A percentile compares a stretch with the other conserved stretches of the same genome.
phyloP scores from a whole-genome alignment of 2,329 filamentous ascomycete genomes.

The Pyricularia pennisetigena region DNA sequence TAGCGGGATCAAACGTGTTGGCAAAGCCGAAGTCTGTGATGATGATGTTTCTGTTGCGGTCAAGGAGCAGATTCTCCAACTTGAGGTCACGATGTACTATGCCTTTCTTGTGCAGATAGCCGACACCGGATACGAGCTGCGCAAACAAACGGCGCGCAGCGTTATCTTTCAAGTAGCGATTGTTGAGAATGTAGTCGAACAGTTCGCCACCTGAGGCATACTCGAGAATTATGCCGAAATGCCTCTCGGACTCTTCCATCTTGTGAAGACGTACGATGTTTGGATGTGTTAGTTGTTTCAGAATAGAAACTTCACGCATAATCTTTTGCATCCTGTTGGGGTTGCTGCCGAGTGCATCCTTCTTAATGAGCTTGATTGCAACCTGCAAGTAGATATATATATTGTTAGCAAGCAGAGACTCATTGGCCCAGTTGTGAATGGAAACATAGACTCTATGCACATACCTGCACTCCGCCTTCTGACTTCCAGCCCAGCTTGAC shows the following conservation, averaged over 20 bases:
- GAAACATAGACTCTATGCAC: not conserved
- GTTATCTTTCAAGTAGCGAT: slow-evolving; percentile 91
- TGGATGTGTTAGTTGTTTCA: slow-evolving; percentile 77
- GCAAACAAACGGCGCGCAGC: slow-evolving; percentile 86
- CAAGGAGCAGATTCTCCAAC: slow-evolving; percentile 87
- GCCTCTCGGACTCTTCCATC: slow-evolving; percentile 95
- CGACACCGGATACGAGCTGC: slow-evolving; percentile 90
- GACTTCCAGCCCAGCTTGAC: slow-evolving; percentile 98
- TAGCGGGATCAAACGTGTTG: slow-evolving; percentile 86
- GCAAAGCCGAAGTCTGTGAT: slow-evolving; percentile 99
- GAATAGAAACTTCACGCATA: slow-evolving; percentile 89
- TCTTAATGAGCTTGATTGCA: slow-evolving; percentile 93
- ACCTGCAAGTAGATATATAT: slow-evolving; percentile 43
- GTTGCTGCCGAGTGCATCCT: slow-evolving; percentile 82
- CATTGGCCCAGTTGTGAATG: not conserved
- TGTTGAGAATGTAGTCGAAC: slow-evolving; percentile 96
- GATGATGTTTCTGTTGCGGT: slow-evolving; percentile 97
- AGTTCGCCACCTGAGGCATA: slow-evolving; percentile 96
- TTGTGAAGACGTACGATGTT: slow-evolving; percentile 97
- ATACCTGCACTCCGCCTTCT: slow-evolving; percentile 75
- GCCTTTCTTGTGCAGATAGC: slow-evolving; percentile 96
- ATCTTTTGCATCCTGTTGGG: slow-evolving; percentile 90
- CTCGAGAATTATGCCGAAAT: slow-evolving; percentile 97
- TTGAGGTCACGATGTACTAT: slow-evolving; percentile 97
- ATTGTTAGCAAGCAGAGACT: not conserved